These are phyloP conservation scores for Quercus suber DNA, from an alignment of 306 rosid genomes.

Conservation along the genomic window DNA sequence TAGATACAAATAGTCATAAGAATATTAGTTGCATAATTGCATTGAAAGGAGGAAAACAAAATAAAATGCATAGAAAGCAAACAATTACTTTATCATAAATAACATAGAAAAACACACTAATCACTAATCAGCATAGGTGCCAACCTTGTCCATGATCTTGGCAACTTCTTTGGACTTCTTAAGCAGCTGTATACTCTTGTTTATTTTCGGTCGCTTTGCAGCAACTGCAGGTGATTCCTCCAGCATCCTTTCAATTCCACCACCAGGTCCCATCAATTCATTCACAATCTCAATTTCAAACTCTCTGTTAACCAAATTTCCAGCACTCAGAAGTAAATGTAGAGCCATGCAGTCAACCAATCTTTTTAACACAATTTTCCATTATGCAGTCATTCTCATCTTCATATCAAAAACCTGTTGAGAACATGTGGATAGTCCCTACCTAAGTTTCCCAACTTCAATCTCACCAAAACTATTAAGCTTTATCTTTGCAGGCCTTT, in stretches of 20 bases:
- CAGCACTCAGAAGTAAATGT: conserved; percentile 31
- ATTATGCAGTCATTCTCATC: conserved; percentile 49
- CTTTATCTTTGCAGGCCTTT: neutral
- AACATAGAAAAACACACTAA: neutral
- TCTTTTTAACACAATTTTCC: conserved; percentile 48
- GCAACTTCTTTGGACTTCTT: conserved; percentile 34
- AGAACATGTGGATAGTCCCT: conserved; percentile 7
- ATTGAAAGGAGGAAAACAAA: neutral
- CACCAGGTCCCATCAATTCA: conserved; percentile 28
- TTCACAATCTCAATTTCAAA: conserved; percentile 34
- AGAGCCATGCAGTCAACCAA: conserved; percentile 41
- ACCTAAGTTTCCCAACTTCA: conserved; percentile 20
- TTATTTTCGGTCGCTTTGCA: conserved; percentile 34
- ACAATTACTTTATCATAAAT: too few species aligned
- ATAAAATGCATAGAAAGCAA: too few species aligned
- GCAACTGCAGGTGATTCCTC: conserved; percentile 45
- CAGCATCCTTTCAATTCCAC: conserved; percentile 46
- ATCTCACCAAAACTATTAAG: conserved; percentile 37
- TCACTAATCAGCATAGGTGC: neutral
- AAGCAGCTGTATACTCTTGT: conserved; percentile 25
- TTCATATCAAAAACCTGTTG: conserved; percentile 47
- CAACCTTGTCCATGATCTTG: conserved; percentile 30
- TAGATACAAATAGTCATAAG: neutral
- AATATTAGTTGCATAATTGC: neutral
- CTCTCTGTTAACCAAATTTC: conserved; percentile 27